Percentiles rank a stretch among this genome's conserved stretches.
Evolutionary conservation across 1,284 basidiomycete genomes (phyloP).

Genomic region (Xerocomus minutiporus): DNA sequence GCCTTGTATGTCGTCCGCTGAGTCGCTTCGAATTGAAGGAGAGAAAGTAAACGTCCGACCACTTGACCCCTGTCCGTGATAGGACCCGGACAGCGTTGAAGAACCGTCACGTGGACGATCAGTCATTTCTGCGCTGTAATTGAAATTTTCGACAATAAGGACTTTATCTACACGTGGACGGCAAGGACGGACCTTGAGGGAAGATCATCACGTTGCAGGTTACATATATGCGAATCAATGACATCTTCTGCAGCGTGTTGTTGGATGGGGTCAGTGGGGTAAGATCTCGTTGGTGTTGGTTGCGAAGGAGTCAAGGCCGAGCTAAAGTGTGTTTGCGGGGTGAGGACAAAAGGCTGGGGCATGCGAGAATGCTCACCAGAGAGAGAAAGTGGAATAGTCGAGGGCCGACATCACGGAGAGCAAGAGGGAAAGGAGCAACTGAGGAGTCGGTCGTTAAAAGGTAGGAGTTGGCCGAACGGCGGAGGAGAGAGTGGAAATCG

Average conservation of each 20-base stretch:
- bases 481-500: slow-evolving; percentile 14
- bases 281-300: slow-evolving; percentile 23
- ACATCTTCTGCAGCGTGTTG: slow-evolving; percentile 31
- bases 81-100: slow-evolving; percentile 14
- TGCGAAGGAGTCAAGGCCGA: slow-evolving; percentile 29
- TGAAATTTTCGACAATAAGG: slow-evolving; percentile 16
- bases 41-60: slow-evolving; percentile 9
- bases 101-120: slow-evolving; percentile 25
- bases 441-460: slow-evolving; percentile 7
- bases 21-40: slow-evolving; percentile 11
- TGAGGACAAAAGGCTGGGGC: slow-evolving; percentile 2
- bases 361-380: slow-evolving; percentile 18
- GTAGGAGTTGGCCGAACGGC: slow-evolving; percentile 9
- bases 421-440: background rate
- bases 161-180: slow-evolving; percentile 23
- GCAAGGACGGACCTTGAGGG: slow-evolving; percentile 32
- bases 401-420: slow-evolving; percentile 21
- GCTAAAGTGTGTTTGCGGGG: slow-evolving; percentile 8
- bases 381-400: slow-evolving; percentile 30
- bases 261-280: slow-evolving; percentile 27
- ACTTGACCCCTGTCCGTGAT: slow-evolving; percentile 23
- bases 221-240: slow-evolving; percentile 28
- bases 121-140: slow-evolving; percentile 19
- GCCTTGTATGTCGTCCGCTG: slow-evolving; percentile 24
- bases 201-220: slow-evolving; percentile 33